A percentile compares a stretch with the other conserved stretches of the same genome.
Evolutionary conservation across 2,329 filamentous ascomycete genomes (phyloP).

Genomic region (Epichloe bromicola): DNA sequence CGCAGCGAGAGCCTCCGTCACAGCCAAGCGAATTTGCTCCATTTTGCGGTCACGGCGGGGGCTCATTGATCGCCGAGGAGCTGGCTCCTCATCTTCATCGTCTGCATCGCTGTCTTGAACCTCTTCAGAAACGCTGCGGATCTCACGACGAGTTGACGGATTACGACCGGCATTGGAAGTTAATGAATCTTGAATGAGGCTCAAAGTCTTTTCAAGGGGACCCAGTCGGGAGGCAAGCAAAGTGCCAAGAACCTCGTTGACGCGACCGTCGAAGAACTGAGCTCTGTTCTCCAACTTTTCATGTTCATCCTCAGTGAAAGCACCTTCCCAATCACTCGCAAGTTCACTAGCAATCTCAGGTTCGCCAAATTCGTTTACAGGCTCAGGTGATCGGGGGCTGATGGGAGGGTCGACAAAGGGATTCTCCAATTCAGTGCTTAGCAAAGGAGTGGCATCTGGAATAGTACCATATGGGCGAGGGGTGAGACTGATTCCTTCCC

Average conservation of each 20-base stretch:
- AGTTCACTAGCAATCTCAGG: constrained; percentile 39
- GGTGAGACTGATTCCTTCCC: constrained; percentile 65
- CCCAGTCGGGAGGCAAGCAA: constrained; percentile 64
- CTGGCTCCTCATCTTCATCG: constrained; percentile 72
- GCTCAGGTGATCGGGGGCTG: constrained; percentile 36
- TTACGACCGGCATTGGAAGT: constrained; percentile 41
- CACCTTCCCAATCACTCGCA: constrained; percentile 84
- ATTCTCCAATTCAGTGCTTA: constrained; percentile 46
- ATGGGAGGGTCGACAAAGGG: constrained; percentile 43
- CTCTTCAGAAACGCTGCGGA: constrained; percentile 58
- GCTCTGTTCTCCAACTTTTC: constrained; percentile 70
- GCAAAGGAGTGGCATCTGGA: constrained; percentile 32
- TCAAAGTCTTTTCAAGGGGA: constrained; percentile 69
- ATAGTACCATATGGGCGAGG: constrained; percentile 41
- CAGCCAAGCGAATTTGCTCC: constrained; percentile 65
- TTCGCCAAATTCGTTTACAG: constrained; percentile 29
- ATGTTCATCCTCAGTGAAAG: constrained; percentile 71
- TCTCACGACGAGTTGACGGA: constrained; percentile 42
- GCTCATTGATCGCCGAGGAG: constrained; percentile 56
- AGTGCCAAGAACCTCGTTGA: constrained; percentile 73
- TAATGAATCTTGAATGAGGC: constrained; percentile 60
- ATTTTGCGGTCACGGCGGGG: constrained; percentile 65
- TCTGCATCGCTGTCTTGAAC: constrained; percentile 78
- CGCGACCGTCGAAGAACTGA: constrained; percentile 80
- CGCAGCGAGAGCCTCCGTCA: constrained; percentile 58